These are phyloP conservation scores for Rhizomucor pusillus DNA, from an alignment of 371 early-diverging fungal genomes.

Conservation along the genomic window DNA sequence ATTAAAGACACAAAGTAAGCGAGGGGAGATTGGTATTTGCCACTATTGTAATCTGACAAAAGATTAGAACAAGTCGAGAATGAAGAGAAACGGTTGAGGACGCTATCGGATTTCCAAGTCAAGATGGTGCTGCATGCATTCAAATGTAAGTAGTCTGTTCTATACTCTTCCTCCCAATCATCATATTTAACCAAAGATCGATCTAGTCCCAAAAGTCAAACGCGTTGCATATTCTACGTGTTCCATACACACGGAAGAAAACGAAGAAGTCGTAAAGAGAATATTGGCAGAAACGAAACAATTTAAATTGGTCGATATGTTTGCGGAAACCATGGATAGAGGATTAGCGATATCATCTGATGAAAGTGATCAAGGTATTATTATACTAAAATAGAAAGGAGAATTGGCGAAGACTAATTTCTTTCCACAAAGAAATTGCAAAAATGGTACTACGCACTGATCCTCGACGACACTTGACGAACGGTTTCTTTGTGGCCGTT, in stretches of 20 bases:
- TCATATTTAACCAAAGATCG: not conserved
- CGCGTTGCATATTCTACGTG: conserved; percentile 96
- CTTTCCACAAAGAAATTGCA: conserved; percentile 38
- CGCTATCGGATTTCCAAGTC: conserved; percentile 74
- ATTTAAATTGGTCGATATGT: conserved; percentile 59
- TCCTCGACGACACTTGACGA: conserved; percentile 70
- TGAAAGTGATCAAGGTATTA: conserved; percentile 3
- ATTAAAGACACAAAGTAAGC: conserved; percentile 29
- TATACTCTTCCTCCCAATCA: too few relatives aligned
- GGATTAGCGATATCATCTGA: conserved; percentile 55
- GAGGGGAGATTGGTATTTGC: not conserved
- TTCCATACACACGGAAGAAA: conserved; percentile 92
- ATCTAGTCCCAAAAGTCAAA: conserved; percentile 68
- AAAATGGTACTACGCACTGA: conserved; percentile 65
- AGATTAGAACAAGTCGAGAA: conserved; percentile 14
- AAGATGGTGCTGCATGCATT: conserved; percentile 68
- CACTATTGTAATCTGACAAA: conserved; percentile 3
- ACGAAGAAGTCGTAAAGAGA: conserved; percentile 89
- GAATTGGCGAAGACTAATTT: conserved; percentile 2
- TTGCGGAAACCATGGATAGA: conserved; percentile 72
- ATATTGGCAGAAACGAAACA: conserved; percentile 49
- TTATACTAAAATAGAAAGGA: too few relatives aligned
- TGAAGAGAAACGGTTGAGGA: conserved; percentile 66
- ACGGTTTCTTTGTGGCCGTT: conserved; percentile 86
- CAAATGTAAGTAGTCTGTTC: conserved; percentile 73